phyloP scores from a whole-genome alignment of 2,329 filamentous ascomycete species.

The Venturia oleaginea region DNA sequence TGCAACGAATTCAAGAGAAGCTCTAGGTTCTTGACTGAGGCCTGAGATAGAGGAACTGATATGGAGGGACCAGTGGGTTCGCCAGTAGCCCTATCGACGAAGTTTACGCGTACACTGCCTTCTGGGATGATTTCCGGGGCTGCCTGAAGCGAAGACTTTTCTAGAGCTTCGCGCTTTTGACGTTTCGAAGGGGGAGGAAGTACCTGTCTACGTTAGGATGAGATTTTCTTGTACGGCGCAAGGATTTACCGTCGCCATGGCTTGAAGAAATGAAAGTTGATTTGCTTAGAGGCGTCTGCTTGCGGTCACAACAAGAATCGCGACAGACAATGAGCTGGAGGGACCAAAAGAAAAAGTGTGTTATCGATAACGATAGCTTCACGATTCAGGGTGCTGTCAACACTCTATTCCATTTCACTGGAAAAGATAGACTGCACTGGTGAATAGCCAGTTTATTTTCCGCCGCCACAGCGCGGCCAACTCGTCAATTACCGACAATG shows the following conservation, averaged over 20 bases:
- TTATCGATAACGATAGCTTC: background rate
- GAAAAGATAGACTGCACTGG: no score
- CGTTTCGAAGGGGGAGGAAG: constrained; percentile 81
- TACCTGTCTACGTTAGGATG: constrained; percentile 27
- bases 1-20: constrained; percentile 77
- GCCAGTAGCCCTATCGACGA: constrained; percentile 69
- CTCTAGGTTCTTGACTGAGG: constrained; percentile 81
- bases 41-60: constrained; percentile 72
- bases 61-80: constrained; percentile 61
- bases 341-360: background rate
- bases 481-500: background rate
- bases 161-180: constrained; percentile 66
- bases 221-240: background rate
- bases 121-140: constrained; percentile 59
- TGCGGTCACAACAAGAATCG: no score
- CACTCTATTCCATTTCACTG: background rate
- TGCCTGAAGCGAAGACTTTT: constrained; percentile 64
- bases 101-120: constrained; percentile 77
- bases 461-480: no score
- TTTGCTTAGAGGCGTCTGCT: background rate
- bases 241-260: background rate
- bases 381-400: background rate
- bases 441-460: no score
- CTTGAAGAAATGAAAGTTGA: background rate
- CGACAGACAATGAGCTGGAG: background rate